Conservation (phyloP, 1,284 basidiomycete species). For the Kalmanozyma brasiliensis region DNA sequence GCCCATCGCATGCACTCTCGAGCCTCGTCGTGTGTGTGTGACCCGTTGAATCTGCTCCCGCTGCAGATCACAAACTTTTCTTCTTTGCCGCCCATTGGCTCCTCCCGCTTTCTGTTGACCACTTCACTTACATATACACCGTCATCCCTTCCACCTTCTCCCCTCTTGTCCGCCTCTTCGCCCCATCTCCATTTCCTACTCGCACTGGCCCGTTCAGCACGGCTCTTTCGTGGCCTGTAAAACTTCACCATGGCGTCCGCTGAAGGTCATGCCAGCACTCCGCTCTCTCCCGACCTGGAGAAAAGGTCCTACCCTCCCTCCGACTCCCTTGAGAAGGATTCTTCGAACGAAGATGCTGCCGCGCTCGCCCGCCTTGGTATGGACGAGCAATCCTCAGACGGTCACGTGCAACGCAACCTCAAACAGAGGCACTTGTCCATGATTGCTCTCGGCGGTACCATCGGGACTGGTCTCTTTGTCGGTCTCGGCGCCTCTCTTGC, state of each 20-base stretch:
- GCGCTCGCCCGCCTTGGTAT: conserved; percentile 36
- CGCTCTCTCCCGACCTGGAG: conserved; percentile 29
- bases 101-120: conserved; percentile 5
- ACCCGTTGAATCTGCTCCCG: too few relatives aligned
- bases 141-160: background rate
- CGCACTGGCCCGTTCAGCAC: background rate
- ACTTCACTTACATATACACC: conserved; percentile 17
- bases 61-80: conserved; percentile 9
- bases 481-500: conserved; percentile 75
- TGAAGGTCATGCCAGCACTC: conserved; percentile 6
- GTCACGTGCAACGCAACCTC: conserved; percentile 39
- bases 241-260: conserved; percentile 19
- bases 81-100: conserved; percentile 12
- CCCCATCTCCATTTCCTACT: background rate
- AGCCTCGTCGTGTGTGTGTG: too few relatives aligned
- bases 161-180: conserved; percentile 2
- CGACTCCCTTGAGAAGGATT: conserved; percentile 23
- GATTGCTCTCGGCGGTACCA: conserved; percentile 62
- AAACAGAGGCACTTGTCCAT: conserved; percentile 59
- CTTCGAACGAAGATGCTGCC: conserved; percentile 6
- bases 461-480: conserved; percentile 73
- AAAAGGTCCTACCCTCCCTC: conserved; percentile 27
- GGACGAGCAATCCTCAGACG: conserved; percentile 34
- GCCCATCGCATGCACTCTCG: too few relatives aligned
- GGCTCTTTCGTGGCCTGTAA: background rate